Evolutionary conservation across 1,284 basidiomycete genomes (phyloP), one percentile per base, ranked within the genome.

Genomic region (Sparassis latifolia): DNA sequence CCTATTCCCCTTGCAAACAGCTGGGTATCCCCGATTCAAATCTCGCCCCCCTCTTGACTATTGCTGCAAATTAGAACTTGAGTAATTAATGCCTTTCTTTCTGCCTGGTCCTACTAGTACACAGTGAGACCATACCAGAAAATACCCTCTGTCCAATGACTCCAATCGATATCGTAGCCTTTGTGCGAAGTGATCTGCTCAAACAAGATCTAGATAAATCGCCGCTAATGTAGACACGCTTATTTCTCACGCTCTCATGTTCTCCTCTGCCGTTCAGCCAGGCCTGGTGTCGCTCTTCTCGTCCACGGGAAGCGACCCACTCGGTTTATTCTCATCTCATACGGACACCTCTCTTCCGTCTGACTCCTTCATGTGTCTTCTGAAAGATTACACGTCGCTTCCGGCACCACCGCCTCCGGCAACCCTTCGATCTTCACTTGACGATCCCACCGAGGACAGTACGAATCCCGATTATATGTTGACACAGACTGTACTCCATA

Each of bases 401-500:
- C 84, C 83, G 20, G 47, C 60, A 35, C 80, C 82, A 28, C 53
- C 68, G 9, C 52, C 67, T 12, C 79, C 81, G 2, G 69, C 68
- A 42, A 60, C 62, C 3, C 66, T 82, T 42, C 72, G 85, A 45
- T 54, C 61, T 10, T 64, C 72, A 10, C 68, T 73, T 9, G 60
- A 63, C 27, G 40, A 68, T 44, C 55, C 44, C 51, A 55, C 38
- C 47, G 45, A 9, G 12, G 51, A 53, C n/a, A 29, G 45, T 6
- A 50, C 38, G 46, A 47, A 2, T 10, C 52, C 52, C 42, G 60
- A 77, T 30, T 71, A 78, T 59, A 50, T 69, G 53, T 63, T 83
- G n/a, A 62, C 76, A 62, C 84, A 88, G 59, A 80, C 79, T 0
- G 89, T 92, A 0, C 72, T 93, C n/a, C 90, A 93, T 58, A 78